Base-by-base conservation (phyloP, 2,329 filamentous ascomycete species). In the Lachnellula cervina region DNA sequence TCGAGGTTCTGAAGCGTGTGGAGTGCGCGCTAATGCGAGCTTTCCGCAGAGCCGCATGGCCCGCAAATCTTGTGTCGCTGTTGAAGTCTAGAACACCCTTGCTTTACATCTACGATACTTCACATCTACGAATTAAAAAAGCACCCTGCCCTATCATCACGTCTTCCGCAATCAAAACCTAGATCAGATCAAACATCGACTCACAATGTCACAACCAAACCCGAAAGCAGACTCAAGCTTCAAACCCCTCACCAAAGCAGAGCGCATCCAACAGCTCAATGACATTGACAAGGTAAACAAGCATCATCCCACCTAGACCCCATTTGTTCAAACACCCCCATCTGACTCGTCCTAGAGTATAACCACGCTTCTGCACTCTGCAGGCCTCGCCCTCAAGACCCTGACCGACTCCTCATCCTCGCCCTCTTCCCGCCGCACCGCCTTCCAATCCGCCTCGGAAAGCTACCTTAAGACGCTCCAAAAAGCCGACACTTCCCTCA, bases 241-340 rank as follows among this genome's bases (percentile, higher is more conserved):
- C 51, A 61, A 69, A 43, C 66, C 64, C n/a, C 88, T 92, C 62
- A 88, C 84, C 9, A 80, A 87, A 35, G 81, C 87, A 42, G 88
- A 95, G 69, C 89, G 88, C 61, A 90, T 96, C 61, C 78, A 86
- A 55, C 89, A 95, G 66, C 81, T 96, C 54, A 87, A 86, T 63
- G 83, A 86, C 43, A 88, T 96, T 64, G 90, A 95, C 73, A 81
- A 82, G 67, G 84, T 86, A 68, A 40, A 56, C n/a, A 40, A 11
- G n/a, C 16, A 25, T 21, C 5, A 7, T 45, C 7, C 28, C 28
- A 28, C 8, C 3, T 23, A 23, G 1, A 4, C 3, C 21, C 8
- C 28, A 28, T 9, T 28, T 28, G 28, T 28, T 9, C 28, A 28
- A 28, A 8, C 9, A 28, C 9, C 35, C 4, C 37, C 16, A 46